Evolutionary conservation across 441 rosid species (phyloP), one percentile per base, ranked within the genome.

Genomic region (Corymbia citriodora): DNA sequence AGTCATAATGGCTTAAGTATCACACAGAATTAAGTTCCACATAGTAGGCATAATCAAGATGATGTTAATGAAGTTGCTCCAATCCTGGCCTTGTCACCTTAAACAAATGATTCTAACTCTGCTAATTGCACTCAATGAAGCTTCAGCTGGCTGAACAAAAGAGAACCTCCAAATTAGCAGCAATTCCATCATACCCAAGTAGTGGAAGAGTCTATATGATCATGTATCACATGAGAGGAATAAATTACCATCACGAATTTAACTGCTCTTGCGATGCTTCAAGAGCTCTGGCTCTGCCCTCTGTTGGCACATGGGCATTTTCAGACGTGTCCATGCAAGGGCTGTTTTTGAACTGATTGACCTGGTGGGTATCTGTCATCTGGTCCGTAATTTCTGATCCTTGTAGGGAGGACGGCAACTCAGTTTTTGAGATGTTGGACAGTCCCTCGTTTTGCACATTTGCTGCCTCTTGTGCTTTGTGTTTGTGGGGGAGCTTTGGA

Each of bases 261-360:
- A 45, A 40, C 52, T 23, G 85, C 85, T 79, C n/a, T 79, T 79
- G 52, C 9, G n/a, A 45, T 79, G 85, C 49, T 79, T 79, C 85
- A 23, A 74, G 52, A 79, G n/a, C 52, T 79, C 85, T 91, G 82
- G 90, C 92, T 88, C 90, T 94, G 36, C 89, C 92, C 61, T 93
- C 94, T 54, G 93, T 93, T 87, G 94, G 92, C 63, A 93, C 94
- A 88, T 90, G 92, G 93, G 93, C 93, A 92, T 95, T 93, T 91
- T 94, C 96, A 14, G 92, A 93, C 36, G 90, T 89, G 87, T 95
- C 96, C 50, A 90, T 68, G 92, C 90, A 92, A 87, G 92, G 31
- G 68, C 89, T 91, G 55, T 55, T 92, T 90, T 92, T 89, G 29
- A 92, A 85, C 90, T 83, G 91, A 91, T 90, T 91, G 13, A 53